Evolutionary conservation across 306 rosid species (phyloP).

Genomic region (Pyrus bretschneideri): DNA sequence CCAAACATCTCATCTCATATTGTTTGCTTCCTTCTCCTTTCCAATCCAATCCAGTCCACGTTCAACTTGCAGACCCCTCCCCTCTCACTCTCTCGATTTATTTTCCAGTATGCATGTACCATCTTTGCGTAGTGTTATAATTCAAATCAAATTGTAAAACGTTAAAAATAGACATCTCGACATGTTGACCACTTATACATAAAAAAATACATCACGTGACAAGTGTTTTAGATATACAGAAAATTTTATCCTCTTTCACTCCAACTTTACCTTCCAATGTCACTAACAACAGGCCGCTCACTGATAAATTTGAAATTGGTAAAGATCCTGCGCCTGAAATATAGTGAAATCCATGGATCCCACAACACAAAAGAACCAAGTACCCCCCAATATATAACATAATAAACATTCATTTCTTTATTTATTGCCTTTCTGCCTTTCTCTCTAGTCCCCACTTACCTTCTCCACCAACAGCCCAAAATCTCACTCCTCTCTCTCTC

Average conservation of each 20-base stretch:
- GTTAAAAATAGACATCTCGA: too few species aligned
- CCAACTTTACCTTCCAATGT: neutral
- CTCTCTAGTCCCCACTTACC: constrained; percentile 19
- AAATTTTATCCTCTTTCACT: neutral
- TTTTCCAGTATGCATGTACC: neutral
- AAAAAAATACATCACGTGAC: neutral
- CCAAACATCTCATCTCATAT: neutral
- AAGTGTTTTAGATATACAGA: too few species aligned
- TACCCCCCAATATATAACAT: neutral
- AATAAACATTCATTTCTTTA: constrained; percentile 21
- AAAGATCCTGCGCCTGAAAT: neutral
- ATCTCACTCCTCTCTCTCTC: neutral
- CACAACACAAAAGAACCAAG: neutral
- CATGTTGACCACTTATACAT: neutral
- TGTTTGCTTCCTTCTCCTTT: neutral
- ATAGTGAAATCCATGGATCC: neutral
- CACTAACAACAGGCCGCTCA: neutral
- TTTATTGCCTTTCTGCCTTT: constrained; percentile 28
- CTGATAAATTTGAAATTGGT: neutral
- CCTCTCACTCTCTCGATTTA: too few species aligned
- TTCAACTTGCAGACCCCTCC: neutral
- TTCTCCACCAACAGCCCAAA: constrained; percentile 24
- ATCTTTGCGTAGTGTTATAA: too few species aligned
- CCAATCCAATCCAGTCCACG: neutral
- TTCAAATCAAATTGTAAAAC: neutral